Conservation (phyloP, 2,329 filamentous ascomycete genomes). For the Sporothrix pseudoabietina region DNA sequence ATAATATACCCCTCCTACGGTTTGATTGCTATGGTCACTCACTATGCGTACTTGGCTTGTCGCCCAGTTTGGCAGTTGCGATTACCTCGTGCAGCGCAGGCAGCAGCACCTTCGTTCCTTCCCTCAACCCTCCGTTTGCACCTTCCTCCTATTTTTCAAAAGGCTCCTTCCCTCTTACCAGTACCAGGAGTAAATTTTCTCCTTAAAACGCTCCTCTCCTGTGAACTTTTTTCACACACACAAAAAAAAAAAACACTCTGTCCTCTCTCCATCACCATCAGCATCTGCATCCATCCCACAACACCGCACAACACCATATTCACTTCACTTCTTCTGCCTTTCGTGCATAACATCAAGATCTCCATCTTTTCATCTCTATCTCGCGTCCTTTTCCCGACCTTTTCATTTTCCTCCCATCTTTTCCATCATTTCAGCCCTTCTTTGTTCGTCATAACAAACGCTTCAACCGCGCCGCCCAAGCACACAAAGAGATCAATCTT, state of each 20-base stretch:
- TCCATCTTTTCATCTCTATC: not conserved
- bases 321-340: not conserved
- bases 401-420: too few species aligned
- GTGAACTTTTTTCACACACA: not conserved
- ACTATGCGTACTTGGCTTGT: not conserved
- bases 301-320: not conserved
- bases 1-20: not conserved
- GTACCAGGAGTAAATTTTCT: too few species aligned
- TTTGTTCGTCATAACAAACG: not conserved
- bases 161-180: not conserved
- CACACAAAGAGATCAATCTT: not conserved
- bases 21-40: not conserved
- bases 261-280: too few species aligned
- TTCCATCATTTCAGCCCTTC: not conserved
- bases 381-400: not conserved
- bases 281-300: not conserved
- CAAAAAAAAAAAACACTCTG: too few species aligned
- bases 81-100: not conserved
- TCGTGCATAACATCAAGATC: not conserved
- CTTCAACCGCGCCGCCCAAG: not conserved
- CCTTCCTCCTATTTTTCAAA: not conserved
- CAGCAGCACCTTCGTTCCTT: not conserved
- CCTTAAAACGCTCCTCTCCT: too few species aligned
- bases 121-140: not conserved
- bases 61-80: not conserved